These are phyloP conservation scores for Zopfochytrium polystomum DNA, from an alignment of 371 early-diverging fungal species.

Conservation along the genomic window DNA sequence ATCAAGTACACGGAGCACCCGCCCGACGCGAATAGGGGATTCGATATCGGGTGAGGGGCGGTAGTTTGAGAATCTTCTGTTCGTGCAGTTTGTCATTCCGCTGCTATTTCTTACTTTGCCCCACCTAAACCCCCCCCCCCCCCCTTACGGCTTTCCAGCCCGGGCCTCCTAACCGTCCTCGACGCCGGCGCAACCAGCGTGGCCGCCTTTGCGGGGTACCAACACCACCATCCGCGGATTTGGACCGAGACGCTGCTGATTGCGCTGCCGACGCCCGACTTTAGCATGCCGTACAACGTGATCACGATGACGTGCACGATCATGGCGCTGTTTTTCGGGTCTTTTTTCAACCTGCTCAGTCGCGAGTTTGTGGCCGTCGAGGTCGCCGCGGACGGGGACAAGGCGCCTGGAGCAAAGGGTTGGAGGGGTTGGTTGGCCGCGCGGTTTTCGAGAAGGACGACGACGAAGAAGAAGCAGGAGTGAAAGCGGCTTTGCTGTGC, in stretches of 20 bases:
- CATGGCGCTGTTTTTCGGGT: constrained; percentile 92
- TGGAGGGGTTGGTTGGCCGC: constrained; percentile 8
- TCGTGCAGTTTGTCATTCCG: too few relatives aligned
- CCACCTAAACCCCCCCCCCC: too few relatives aligned
- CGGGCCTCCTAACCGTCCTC: constrained; percentile 25
- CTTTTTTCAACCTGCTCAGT: constrained; percentile 75
- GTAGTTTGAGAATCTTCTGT: too few relatives aligned
- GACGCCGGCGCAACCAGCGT: constrained; percentile 16
- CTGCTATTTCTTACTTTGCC: too few relatives aligned
- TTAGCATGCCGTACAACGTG: constrained; percentile 98
- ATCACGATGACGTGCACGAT: constrained; percentile 94
- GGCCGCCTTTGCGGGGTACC: constrained; percentile 14
- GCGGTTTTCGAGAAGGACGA: neutral
- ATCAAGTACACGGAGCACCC: constrained; percentile 92
- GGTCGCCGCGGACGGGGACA: too few relatives aligned
- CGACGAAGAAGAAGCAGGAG: constrained; percentile 4
- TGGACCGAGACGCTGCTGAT: constrained; percentile 83
- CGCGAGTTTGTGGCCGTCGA: constrained; percentile 20
- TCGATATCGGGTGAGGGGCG: constrained; percentile 80
- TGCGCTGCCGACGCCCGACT: constrained; percentile 91
- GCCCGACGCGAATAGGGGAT: constrained; percentile 94
- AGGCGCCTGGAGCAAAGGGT: too few relatives aligned
- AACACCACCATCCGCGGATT: constrained; percentile 26
- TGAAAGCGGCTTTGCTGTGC: neutral
- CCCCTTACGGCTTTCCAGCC: too few relatives aligned